Percentiles rank a stretch among this genome's conserved stretches.
Evolutionary conservation across 2,329 filamentous ascomycete genomes (phyloP).

Genomic region (Diplodia mutila): DNA sequence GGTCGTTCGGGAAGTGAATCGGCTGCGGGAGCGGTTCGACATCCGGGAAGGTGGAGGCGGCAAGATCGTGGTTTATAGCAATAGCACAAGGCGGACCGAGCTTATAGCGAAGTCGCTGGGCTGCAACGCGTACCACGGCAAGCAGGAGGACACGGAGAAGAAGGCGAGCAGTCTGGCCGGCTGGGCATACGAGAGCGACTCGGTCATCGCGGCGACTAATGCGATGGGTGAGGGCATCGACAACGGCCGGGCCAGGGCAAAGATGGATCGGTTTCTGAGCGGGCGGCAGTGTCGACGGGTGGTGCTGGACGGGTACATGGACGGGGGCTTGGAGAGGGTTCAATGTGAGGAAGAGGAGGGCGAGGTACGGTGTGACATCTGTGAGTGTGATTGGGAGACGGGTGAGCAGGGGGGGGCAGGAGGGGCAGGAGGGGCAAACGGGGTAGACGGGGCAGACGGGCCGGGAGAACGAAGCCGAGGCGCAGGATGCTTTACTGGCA

Average conservation of each 20-base stretch:
- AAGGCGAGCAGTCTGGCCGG: constrained; percentile 17
- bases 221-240: not conserved
- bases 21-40: not conserved
- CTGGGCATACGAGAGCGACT: constrained; percentile 6
- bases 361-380: not conserved
- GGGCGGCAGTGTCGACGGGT: not conserved
- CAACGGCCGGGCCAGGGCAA: not conserved
- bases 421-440: not conserved
- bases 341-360: not conserved
- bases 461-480: not conserved
- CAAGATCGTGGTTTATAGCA: not conserved
- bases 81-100: not conserved
- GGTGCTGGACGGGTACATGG: not conserved
- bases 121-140: not conserved
- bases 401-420: not conserved
- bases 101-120: not conserved
- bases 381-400: not conserved
- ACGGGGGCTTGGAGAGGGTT: not conserved
- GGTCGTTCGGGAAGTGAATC: not conserved
- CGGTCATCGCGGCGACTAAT: not conserved
- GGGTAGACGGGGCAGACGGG: not conserved
- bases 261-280: not conserved
- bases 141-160: constrained; percentile 9
- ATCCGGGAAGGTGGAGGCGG: not conserved
- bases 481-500: no score